Evolutionary conservation across 768 basidiomycete genomes (phyloP).

Genomic region (Daedalea quercina): DNA sequence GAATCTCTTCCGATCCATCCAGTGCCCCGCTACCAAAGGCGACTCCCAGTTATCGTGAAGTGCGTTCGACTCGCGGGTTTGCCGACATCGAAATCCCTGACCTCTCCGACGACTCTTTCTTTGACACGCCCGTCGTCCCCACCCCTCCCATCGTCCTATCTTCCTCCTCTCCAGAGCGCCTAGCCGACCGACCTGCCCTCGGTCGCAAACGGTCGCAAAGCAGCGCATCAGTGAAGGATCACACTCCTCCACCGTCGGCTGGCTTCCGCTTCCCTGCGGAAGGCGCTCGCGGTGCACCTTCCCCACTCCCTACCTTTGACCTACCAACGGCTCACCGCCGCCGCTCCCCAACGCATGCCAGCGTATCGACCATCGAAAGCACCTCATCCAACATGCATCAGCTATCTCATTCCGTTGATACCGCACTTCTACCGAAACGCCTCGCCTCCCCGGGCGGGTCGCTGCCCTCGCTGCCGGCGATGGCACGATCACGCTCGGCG

Average conservation of each 20-base stretch:
- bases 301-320: constrained; percentile 12
- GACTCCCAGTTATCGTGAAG: constrained; percentile 21
- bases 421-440: constrained; percentile 21
- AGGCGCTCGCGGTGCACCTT: not conserved
- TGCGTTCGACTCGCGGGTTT: constrained; percentile 25
- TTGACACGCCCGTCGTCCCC: constrained; percentile 13
- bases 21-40: not conserved
- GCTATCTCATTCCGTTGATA: constrained; percentile 52
- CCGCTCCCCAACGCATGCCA: constrained; percentile 28
- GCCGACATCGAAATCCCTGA: constrained; percentile 35
- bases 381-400: constrained; percentile 35
- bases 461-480: constrained; percentile 21
- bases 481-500: constrained; percentile 28
- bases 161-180: constrained; percentile 20
- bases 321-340: constrained; percentile 14
- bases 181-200: constrained; percentile 24
- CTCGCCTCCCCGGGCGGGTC: constrained; percentile 23
- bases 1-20: constrained; percentile 2
- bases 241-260: constrained; percentile 18
- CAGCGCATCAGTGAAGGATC: constrained; percentile 23
- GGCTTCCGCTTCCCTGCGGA: constrained; percentile 33
- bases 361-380: constrained; percentile 22
- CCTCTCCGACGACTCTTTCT: constrained; percentile 10
- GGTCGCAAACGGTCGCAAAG: constrained; percentile 39
- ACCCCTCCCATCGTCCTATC: constrained; percentile 20